Conservation (phyloP, 179 eudicot genomes). For the Amaranthus tricolor region DNA sequence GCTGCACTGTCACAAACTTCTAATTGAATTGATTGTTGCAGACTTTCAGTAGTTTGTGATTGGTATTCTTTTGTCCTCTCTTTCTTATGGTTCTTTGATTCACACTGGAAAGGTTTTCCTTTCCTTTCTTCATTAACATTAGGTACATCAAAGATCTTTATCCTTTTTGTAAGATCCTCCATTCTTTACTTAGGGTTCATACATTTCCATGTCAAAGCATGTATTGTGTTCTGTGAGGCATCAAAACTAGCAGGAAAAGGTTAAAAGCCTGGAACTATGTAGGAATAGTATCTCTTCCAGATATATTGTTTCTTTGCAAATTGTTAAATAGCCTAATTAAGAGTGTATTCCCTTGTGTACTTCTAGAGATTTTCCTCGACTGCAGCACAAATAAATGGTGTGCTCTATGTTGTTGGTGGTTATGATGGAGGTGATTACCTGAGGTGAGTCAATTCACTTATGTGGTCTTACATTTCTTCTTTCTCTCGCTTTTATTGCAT, state of each 20-base stretch:
- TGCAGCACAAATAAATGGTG: slow-evolving; percentile 60
- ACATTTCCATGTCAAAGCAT: not conserved
- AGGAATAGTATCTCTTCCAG: not conserved
- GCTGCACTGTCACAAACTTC: not conserved
- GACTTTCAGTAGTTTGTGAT: not conserved
- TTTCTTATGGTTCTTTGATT: not conserved
- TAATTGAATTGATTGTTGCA: not conserved
- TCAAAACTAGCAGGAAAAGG: not conserved
- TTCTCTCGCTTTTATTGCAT: not conserved
- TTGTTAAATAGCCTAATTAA: not conserved
- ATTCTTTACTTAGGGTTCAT: not conserved
- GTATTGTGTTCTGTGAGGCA: not conserved
- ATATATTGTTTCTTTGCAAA: not conserved
- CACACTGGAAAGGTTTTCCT: not conserved
- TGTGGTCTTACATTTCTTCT: slow-evolving; percentile 5
- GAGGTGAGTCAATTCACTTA: slow-evolving; percentile 40
- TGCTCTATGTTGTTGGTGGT: slow-evolving; percentile 77
- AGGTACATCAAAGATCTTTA: not conserved
- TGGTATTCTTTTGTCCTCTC: not conserved
- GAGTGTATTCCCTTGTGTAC: slow-evolving; percentile 16
- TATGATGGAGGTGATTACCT: slow-evolving; percentile 68
- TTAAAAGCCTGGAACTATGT: not conserved
- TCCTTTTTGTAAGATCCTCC: not conserved
- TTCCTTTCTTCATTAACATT: not conserved
- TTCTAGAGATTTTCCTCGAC: slow-evolving; percentile 71